These are phyloP conservation scores for Fusarium kyushuense DNA, from an alignment of 2,329 filamentous ascomycete genomes.

Conservation along the genomic window DNA sequence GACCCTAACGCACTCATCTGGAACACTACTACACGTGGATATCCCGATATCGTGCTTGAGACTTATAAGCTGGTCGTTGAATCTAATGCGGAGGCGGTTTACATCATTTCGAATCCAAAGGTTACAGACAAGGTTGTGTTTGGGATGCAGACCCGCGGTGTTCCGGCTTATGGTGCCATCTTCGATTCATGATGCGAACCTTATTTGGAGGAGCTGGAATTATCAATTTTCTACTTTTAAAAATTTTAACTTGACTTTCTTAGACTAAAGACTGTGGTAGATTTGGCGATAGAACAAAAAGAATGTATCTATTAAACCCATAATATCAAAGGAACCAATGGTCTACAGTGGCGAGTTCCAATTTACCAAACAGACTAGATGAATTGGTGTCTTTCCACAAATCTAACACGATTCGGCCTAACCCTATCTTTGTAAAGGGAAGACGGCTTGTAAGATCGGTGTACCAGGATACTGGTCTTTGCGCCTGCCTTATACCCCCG, in stretches of 20 bases:
- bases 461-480: no score
- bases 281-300: no score
- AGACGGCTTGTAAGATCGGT: no score
- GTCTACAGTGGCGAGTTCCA: no score
- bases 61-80: constrained; percentile 24
- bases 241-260: neutral
- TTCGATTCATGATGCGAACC: constrained; percentile 4
- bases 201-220: neutral
- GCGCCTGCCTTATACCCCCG: no score
- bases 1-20: constrained; percentile 21
- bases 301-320: no score
- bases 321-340: no score
- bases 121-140: constrained; percentile 24
- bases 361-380: no score
- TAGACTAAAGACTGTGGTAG: no score
- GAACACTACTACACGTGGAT: constrained; percentile 22
- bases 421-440: no score
- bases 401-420: no score
- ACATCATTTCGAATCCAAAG: constrained; percentile 23
- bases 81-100: constrained; percentile 19
- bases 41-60: constrained; percentile 17
- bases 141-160: constrained; percentile 8
- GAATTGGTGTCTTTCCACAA: no score
- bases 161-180: constrained; percentile 16
- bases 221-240: neutral